These are phyloP conservation scores for Heritiera littoralis DNA, from an alignment of 345 rosid species.

Conservation along the genomic window DNA sequence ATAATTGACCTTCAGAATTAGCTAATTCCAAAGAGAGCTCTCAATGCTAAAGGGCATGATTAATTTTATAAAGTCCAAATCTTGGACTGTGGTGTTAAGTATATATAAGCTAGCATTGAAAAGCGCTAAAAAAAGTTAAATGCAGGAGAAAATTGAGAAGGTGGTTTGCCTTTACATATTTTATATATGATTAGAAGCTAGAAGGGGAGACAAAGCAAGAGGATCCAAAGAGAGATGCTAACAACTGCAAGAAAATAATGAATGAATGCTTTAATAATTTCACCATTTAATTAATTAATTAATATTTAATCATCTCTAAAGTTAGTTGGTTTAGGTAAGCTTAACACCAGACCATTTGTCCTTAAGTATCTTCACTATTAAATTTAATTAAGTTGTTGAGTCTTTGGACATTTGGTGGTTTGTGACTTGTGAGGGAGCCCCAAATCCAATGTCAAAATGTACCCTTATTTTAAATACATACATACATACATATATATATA, in stretches of 20 bases:
- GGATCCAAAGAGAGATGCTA: constrained; percentile 38
- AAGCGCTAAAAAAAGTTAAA: too few relatives aligned
- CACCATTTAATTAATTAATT: background rate
- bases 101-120: background rate
- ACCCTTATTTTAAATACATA: too few relatives aligned
- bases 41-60: background rate
- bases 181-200: background rate
- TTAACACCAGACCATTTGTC: constrained; percentile 40
- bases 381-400: background rate
- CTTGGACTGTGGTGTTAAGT: background rate
- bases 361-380: background rate
- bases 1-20: background rate
- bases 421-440: too few relatives aligned
- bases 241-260: constrained; percentile 29
- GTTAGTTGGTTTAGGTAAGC: constrained; percentile 52
- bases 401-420: background rate
- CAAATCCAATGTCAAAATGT: background rate
- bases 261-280: background rate
- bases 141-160: background rate
- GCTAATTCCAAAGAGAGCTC: background rate
- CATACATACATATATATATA: too few relatives aligned
- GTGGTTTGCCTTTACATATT: constrained; percentile 17
- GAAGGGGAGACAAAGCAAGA: constrained; percentile 23
- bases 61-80: background rate
- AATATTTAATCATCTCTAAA: constrained; percentile 10